A percentile compares a stretch with the other conserved stretches of the same genome.
Conservation (phyloP, 116 monocot genomes). For the Papilionanthe hybrid region DNA sequence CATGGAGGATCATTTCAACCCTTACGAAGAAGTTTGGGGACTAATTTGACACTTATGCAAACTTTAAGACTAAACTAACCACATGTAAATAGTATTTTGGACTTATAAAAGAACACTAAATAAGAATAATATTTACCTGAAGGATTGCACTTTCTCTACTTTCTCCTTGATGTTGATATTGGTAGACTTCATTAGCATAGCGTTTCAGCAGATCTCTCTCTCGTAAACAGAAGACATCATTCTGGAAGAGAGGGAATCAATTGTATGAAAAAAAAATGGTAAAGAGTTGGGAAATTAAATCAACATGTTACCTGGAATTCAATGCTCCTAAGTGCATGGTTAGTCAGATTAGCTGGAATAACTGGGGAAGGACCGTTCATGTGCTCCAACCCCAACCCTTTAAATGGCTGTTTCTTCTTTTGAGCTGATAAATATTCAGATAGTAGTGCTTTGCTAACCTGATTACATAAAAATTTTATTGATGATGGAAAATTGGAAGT, state of each 20-base stretch:
- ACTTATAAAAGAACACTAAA: not conserved
- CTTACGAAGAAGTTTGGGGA: too few species aligned
- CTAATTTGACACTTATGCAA: too few species aligned
- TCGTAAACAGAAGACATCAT: constrained; percentile 64
- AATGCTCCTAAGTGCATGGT: constrained; percentile 40
- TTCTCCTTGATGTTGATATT: constrained; percentile 56
- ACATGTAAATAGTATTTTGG: too few species aligned
- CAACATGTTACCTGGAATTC: constrained; percentile 69
- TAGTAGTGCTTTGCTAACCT: constrained; percentile 94
- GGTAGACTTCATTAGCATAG: constrained; percentile 57
- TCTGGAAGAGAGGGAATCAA: constrained; percentile 27
- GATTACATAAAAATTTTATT: not conserved
- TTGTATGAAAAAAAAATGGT: not conserved
- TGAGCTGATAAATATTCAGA: constrained; percentile 53
- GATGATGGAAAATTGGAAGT: not conserved
- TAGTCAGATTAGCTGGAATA: constrained; percentile 56
- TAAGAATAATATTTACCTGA: constrained; percentile 30
- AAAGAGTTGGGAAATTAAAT: not conserved
- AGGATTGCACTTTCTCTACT: constrained; percentile 63
- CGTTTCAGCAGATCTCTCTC: constrained; percentile 71
- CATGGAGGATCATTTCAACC: too few species aligned
- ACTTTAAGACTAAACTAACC: too few species aligned
- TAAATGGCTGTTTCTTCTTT: constrained; percentile 61
- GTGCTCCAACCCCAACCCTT: constrained; percentile 84
- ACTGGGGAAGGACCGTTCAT: constrained; percentile 71